Evolutionary conservation across 2,329 filamentous ascomycete species (phyloP), one percentile per base, ranked within the genome.

Genomic region (Exophiala oligosperma): DNA sequence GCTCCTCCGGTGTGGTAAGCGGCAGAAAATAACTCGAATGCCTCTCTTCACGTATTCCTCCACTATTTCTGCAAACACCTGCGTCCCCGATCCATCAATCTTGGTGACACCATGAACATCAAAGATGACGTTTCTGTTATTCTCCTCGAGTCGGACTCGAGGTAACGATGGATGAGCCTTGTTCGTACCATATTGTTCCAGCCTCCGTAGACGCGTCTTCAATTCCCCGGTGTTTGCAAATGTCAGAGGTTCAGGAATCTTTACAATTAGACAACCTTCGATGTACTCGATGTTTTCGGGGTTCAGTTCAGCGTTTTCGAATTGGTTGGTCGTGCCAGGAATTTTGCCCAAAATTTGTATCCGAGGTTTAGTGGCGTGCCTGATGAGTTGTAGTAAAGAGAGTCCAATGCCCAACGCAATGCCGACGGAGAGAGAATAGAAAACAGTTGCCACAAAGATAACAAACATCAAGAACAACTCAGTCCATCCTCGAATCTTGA

Each of bases 51-150:
- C 79, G 71, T 97, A 97, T 29, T 79, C 82, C 49, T 85, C 79
- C 14, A 99, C 91, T 65, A 97, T 97, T 74, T 97, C 94, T 48
- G 85, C 83, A 2, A 99, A 79, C 0, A 97, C 93, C 74, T 97
- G 94, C 0, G 91, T 89, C 1, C 93, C 94, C 0, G 92, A 96
- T 4, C 92, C 94, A 71, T 99, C 94, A 67, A 99, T 86, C 28
- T 89, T 89, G 0, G 92, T 96, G 2, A 99, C 94, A n/a, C 94
- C 94, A 67, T 97, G 93, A 6, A 97, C 92, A 71, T 99, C 94
- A 69, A 99, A 97, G 62, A 99, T 92, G 72, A 99, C 81, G 70
- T 96, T 97, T 66, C 86, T 84, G 71, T 97, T 97, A 68, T 90
- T 87, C 60, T 93, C 88, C n/a, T 86, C 83, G 26, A 82, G 79